phyloP scores from a whole-genome alignment of 305 asterid genomes.

The Nicotiana rustica region DNA sequence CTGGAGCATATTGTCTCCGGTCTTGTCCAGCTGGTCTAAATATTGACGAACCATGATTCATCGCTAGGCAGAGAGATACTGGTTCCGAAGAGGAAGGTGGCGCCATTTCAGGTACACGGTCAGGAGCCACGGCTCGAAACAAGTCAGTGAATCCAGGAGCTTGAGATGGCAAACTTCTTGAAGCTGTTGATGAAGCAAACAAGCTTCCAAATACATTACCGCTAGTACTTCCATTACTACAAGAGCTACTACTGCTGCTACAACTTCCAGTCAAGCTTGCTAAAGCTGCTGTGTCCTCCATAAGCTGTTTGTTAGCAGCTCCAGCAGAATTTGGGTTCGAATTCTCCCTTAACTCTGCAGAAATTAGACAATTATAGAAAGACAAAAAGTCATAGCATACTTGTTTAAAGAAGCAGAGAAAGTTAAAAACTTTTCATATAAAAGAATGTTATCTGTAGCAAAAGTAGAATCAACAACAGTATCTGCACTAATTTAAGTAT shows the following conservation, averaged over 20 bases:
- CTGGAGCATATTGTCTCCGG: conserved; percentile 68
- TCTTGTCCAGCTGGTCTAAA: conserved; percentile 73
- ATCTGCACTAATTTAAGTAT: conserved; percentile 25
- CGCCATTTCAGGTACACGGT: conserved; percentile 41
- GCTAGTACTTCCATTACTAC: conserved; percentile 71
- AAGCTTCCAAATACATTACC: conserved; percentile 73
- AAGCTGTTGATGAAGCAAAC: conserved; percentile 73
- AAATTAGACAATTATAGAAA: conserved; percentile 33
- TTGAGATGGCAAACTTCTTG: conserved; percentile 64
- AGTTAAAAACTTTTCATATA: conserved; percentile 38
- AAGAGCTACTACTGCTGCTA: conserved; percentile 56
- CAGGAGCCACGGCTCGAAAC: conserved; percentile 54
- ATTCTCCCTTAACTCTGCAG: conserved; percentile 56
- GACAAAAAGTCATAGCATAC: conserved; percentile 28
- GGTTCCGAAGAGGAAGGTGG: conserved; percentile 68
- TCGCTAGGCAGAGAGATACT: conserved; percentile 72
- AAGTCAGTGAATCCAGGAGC: conserved; percentile 56
- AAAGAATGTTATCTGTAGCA: conserved; percentile 41
- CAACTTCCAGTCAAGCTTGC: conserved; percentile 54
- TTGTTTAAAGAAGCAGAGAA: conserved; percentile 40
- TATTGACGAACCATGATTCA: conserved; percentile 70
- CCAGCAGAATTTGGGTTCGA: conserved; percentile 45
- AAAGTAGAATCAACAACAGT: conserved; percentile 47
- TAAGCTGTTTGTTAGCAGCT: conserved; percentile 38
- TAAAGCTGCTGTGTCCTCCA: conserved; percentile 55